A percentile compares a stretch with the other conserved stretches of the same genome.
phyloP scores from a whole-genome alignment of 1,284 basidiomycete species.

The Heterobasidion occidentale region DNA sequence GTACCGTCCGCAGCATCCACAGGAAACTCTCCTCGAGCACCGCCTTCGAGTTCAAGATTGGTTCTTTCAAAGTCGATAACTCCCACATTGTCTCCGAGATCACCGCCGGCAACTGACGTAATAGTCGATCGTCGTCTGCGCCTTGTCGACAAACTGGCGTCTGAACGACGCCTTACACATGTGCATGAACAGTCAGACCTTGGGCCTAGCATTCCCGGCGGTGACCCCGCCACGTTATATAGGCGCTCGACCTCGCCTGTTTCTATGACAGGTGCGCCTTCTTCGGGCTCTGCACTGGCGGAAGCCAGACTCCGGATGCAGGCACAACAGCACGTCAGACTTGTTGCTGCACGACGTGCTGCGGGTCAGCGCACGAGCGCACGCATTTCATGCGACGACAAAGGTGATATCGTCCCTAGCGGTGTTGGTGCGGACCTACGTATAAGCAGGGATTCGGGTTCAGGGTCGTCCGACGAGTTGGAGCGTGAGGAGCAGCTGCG shows the following conservation, averaged over 20 bases:
- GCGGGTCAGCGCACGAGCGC: constrained; percentile 1
- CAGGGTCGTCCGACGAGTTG: not conserved
- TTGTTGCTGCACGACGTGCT: constrained; percentile 28
- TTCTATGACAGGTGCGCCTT: not conserved
- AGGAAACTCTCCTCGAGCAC: not conserved
- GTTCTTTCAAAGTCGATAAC: not conserved
- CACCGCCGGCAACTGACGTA: not conserved
- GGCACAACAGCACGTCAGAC: constrained; percentile 39
- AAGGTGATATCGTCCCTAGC: not conserved
- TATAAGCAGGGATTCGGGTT: not conserved
- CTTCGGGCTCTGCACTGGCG: constrained; percentile 8
- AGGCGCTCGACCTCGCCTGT: not conserved
- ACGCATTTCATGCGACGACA: constrained; percentile 1
- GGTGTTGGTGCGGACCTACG: too few relatives aligned
- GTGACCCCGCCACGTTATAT: not conserved
- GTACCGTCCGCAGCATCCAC: not conserved
- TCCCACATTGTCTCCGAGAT: not conserved
- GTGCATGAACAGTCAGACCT: not conserved
- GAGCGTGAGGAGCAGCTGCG: constrained; percentile 1
- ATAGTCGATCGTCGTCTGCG: constrained; percentile 23
- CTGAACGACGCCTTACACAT: constrained; percentile 29
- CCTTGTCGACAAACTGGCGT: constrained; percentile 37
- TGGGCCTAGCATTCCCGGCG: not conserved
- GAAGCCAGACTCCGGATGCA: constrained; percentile 41
- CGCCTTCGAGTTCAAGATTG: not conserved